A percentile compares a stretch with the other conserved stretches of the same genome.
Evolutionary conservation across 805 yeast species (phyloP).

Genomic region (Sugiyamaella floridensis): DNA sequence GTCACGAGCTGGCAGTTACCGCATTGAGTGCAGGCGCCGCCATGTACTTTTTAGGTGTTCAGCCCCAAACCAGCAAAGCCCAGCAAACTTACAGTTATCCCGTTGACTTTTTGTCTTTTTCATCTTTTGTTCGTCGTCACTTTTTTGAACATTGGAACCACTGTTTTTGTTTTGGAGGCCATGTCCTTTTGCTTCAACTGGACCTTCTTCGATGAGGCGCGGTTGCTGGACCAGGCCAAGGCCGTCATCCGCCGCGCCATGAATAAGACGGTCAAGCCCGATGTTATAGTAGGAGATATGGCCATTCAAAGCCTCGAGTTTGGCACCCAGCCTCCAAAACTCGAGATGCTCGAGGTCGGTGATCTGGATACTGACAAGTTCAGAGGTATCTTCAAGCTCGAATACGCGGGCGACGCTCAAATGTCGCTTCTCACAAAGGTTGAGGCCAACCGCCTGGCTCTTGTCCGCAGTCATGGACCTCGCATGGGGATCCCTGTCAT

Average conservation of each 20-base stretch:
- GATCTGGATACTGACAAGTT: conserved; percentile 58
- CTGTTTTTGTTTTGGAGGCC: too few relatives aligned
- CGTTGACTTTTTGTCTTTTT: background rate
- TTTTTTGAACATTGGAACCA: background rate
- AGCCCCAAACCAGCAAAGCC: background rate
- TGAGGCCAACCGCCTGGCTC: conserved; percentile 60
- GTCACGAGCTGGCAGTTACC: background rate
- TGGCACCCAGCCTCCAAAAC: conserved; percentile 66
- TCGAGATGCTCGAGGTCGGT: conserved; percentile 72
- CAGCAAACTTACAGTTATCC: background rate
- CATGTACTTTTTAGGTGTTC: background rate
- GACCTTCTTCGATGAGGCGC: conserved; percentile 61
- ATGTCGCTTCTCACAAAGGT: conserved; percentile 65
- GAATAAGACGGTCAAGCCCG: conserved; percentile 28
- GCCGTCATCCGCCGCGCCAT: conserved; percentile 27
- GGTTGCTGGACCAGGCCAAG: conserved; percentile 54
- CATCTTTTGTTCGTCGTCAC: background rate
- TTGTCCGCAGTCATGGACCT: conserved; percentile 28
- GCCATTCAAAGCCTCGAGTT: conserved; percentile 58
- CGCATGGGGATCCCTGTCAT: conserved; percentile 23
- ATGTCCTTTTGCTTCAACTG: conserved; percentile 60
- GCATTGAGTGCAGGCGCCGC: background rate
- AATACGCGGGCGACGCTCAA: conserved; percentile 67
- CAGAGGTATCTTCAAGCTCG: conserved; percentile 57
- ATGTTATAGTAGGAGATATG: conserved; percentile 37